Evolutionary conservation across 306 rosid species (phyloP), one percentile per base, ranked within the genome.

Genomic region (Castanea sativa): DNA sequence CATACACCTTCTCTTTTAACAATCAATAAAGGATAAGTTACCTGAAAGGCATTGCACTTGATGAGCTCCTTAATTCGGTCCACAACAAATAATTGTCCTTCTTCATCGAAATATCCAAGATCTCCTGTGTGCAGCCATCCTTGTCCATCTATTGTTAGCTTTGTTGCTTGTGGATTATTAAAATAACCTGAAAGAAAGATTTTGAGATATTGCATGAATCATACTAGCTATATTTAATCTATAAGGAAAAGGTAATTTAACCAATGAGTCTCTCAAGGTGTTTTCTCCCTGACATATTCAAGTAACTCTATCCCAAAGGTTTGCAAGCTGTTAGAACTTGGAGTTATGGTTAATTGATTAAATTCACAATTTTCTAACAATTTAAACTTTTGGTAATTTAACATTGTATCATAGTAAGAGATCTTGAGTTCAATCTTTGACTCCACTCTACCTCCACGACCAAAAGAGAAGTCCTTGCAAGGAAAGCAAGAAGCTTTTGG

Each of bases 21-120:
- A 33, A 33, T 33, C 38, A 68, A 68, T 2, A 16, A 38, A 56
- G 5, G 11, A 0, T 4, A 30, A 12, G 29, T 35, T 55, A 86
- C 90, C 87, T 81, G 91, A 69, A 67, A 88, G 2, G 81, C 89
- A 56, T 65, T 60, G 41, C 84, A 85, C 69, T 88, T 85, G 71
- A 88, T 85, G 69, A 88, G 86, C 77, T 88, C 91, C 79, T 85
- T 85, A 32, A 85, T 85, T 69, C 89, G 82, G 75, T 88, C 91
- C 5, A 85, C 86, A 3, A 85, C 83, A 76, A 75, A 85, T 63
- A 88, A 55, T 13, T 80, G 79, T 35, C 84, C 91, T 3, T 27
- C 81, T 51, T 80, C 84, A 58, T 88, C 78, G 73, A 88, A 88
- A 69, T 88, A 85, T 55, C 91, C 91, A 43, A 85, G 76, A 76